Base-by-base conservation (phyloP, 768 basidiomycete genomes). In the Podaxis sp. region DNA sequence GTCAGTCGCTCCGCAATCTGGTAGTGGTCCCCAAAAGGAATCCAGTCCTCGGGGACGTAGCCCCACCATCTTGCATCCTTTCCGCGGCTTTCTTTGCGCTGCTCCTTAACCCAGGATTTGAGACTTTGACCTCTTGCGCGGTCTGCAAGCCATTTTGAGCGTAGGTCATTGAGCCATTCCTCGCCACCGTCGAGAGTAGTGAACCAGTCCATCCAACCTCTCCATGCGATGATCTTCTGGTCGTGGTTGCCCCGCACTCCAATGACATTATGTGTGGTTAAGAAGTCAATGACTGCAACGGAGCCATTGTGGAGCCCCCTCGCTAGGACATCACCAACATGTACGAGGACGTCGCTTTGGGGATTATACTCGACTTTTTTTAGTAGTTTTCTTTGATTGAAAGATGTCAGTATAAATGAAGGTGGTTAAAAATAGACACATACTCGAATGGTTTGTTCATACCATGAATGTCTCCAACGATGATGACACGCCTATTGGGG, bases 161-260 rank as follows among this genome's bases (percentile, higher is more conserved):
- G 23, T 5, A 54, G 52, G 2, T 55, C 42, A n/a, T 71, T 63
- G 5, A 94, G 77, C 86, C 91, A 94, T 25, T 75, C 68, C 25
- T 55, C 68, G 1, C 78, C 80, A n/a, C 77, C 80, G 5, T 77
- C 72, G 25, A 80, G 69, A 6, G 71, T 62, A 13, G 71, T 63
- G 59, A 95, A 85, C 92, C 93, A 96, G 16, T 89, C 78, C 54
- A 91, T 81, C 93, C 93, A 98, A 1, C 80, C 76, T 25, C 87
- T 80, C 95, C 95, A 97, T 74, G 96, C 90, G 48, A 98, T 81
- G 47, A 95, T 84, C 63, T 82, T 82, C 72, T 98, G 93, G 74
- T 98, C 95, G 69, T 98, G 93, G 70, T 98, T 98, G 0, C 96
- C 95, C 32, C 95, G 85, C 2, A 97, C 93, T 14, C 93, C 94